phyloP scores from a whole-genome alignment of 2,329 filamentous ascomycete species.

The Podosphaera xanthii region DNA sequence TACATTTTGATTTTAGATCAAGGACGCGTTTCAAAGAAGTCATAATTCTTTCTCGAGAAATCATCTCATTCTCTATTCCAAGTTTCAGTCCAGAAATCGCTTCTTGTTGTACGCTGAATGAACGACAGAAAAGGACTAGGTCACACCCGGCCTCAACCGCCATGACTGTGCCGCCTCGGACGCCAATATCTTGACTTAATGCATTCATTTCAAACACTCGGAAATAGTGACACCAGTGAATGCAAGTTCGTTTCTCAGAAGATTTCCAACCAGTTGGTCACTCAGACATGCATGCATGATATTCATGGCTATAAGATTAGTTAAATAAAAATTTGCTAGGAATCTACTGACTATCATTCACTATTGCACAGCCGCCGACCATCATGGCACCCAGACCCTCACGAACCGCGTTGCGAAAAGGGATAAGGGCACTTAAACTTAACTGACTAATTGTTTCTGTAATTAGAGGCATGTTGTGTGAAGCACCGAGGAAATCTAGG shows the following conservation, averaged over 20 bases:
- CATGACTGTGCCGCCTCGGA: constrained; percentile 92
- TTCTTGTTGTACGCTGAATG: constrained; percentile 73
- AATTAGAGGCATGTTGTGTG: constrained; percentile 80
- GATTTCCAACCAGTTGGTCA: constrained; percentile 85
- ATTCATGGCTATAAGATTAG: constrained; percentile 46
- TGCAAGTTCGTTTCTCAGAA: constrained; percentile 68
- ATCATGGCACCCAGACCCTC: constrained; percentile 86
- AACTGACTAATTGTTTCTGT: constrained; percentile 85
- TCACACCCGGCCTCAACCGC: constrained; percentile 93
- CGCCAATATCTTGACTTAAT: constrained; percentile 84
- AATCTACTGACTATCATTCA: constrained; percentile 27
- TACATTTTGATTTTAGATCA: constrained; percentile 61
- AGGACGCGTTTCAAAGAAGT: constrained; percentile 62
- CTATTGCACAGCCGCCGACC: constrained; percentile 82
- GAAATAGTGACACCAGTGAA: constrained; percentile 88
- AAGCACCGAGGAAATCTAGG: constrained; percentile 76
- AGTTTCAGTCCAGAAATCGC: constrained; percentile 76
- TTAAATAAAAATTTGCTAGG: neutral
- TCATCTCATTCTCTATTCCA: constrained; percentile 75
- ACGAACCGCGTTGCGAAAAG: constrained; percentile 73
- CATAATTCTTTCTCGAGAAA: constrained; percentile 56
- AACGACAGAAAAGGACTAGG: constrained; percentile 67
- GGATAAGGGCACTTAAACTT: constrained; percentile 73
- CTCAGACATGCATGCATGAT: constrained; percentile 90
- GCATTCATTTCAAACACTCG: constrained; percentile 95